Conservation (phyloP, 306 rosid genomes). For the Castanea crenata region DNA sequence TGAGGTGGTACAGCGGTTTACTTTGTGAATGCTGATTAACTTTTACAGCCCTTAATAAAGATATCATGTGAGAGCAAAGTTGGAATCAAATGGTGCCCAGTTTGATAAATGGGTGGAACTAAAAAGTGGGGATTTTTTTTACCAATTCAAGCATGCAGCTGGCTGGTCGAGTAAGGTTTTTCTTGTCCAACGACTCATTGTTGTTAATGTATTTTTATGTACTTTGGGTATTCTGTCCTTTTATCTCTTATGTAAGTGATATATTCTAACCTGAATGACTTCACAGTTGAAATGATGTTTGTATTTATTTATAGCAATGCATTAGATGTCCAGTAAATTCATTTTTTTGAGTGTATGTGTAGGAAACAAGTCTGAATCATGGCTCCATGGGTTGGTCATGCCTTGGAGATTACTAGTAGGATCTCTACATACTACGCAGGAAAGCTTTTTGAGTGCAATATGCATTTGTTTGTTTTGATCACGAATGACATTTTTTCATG, state of each 20-base stretch:
- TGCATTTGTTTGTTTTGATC: not conserved
- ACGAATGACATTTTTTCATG: too few species aligned
- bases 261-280: not conserved
- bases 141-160: not conserved
- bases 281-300: not conserved
- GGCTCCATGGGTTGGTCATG: not conserved
- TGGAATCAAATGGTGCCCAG: not conserved
- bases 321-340: not conserved
- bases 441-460: not conserved
- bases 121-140: not conserved
- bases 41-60: not conserved
- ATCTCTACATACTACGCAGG: too few species aligned
- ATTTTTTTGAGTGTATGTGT: not conserved
- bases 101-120: not conserved
- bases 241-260: not conserved
- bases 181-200: not conserved
- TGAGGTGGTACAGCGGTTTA: conserved; percentile 18
- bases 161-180: not conserved
- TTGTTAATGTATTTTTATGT: not conserved
- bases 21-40: conserved; percentile 23
- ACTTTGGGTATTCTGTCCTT: not conserved
- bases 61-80: not conserved
- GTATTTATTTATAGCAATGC: not conserved
- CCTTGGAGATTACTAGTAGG: too few species aligned
- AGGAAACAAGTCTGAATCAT: not conserved